These are phyloP conservation scores for Didymellaceae sp. DNA, from an alignment of 2,329 filamentous ascomycete species.

Conservation along the genomic window DNA sequence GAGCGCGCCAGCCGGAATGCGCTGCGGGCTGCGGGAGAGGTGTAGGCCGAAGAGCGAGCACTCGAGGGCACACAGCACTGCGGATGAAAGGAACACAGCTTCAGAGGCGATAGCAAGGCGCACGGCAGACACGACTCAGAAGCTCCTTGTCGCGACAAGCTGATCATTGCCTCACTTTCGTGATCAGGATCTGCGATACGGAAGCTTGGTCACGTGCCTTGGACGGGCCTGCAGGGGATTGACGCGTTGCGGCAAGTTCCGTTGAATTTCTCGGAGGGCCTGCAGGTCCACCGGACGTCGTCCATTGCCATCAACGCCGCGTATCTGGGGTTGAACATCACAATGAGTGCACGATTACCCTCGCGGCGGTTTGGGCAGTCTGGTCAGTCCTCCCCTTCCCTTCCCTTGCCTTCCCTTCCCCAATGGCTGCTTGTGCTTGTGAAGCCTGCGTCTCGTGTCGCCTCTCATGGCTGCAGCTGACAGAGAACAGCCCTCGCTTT, in stretches of 20 bases:
- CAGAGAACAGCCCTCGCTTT: conserved; percentile 30
- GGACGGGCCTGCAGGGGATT: not conserved
- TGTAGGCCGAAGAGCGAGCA: conserved; percentile 4
- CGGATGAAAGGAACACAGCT: not conserved
- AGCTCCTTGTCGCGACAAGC: conserved; percentile 5
- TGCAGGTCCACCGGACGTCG: conserved; percentile 20
- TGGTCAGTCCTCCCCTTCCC: conserved; percentile 56
- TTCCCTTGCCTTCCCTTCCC: not conserved
- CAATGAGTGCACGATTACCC: conserved; percentile 71
- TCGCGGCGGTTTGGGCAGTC: conserved; percentile 65
- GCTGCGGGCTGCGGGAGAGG: conserved; percentile 14
- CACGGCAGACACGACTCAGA: conserved; percentile 3
- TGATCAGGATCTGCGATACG: conserved; percentile 6
- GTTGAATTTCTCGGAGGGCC: conserved; percentile 26
- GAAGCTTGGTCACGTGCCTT: conserved; percentile 2
- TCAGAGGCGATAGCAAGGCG: conserved; percentile 1
- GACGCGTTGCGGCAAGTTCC: conserved; percentile 24
- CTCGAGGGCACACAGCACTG: not conserved
- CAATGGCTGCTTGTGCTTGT: no score
- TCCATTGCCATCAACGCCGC: conserved; percentile 25
- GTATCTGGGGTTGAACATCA: conserved; percentile 36
- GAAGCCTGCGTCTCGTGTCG: not conserved
- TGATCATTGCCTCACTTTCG: conserved; percentile 10
- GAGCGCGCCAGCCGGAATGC: conserved; percentile 18
- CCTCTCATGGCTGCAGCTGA: conserved; percentile 7